Evolutionary conservation across 2,329 filamentous ascomycete species (phyloP).

Genomic region (Pseudohalonectria lignicola): DNA sequence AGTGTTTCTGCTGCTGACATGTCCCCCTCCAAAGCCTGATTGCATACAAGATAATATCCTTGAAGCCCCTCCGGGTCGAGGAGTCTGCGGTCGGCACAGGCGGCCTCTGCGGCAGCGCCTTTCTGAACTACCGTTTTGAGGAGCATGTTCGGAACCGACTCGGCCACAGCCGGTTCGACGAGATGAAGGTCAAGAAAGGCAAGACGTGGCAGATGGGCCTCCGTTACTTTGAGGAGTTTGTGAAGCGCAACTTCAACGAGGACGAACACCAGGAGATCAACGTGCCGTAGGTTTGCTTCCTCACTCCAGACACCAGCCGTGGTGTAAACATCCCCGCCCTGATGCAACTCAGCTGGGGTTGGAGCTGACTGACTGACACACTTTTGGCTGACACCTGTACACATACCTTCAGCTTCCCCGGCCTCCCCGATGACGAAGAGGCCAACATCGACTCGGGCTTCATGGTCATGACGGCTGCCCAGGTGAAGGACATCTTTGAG

Average conservation of each 20-base stretch:
- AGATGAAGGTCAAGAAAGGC: conserved; percentile 67
- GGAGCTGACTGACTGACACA: background rate
- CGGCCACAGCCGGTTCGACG: conserved; percentile 54
- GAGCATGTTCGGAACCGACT: conserved; percentile 62
- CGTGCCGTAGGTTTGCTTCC: conserved; percentile 46
- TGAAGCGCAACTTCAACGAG: conserved; percentile 74
- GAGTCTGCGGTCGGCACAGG: conserved; percentile 73
- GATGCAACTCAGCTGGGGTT: background rate
- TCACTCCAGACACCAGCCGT: no score
- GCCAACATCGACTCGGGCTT: conserved; percentile 68
- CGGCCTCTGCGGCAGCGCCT: conserved; percentile 66
- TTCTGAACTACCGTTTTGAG: conserved; percentile 72
- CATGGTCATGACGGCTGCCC: conserved; percentile 56
- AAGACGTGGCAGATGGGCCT: conserved; percentile 75
- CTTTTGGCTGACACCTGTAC: no score
- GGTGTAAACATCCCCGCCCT: no score
- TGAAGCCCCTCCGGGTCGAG: conserved; percentile 61
- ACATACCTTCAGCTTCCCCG: conserved; percentile 46
- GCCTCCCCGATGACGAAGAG: conserved; percentile 64
- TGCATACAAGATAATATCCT: conserved; percentile 67
- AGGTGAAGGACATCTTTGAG: conserved; percentile 65
- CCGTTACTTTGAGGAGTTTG: conserved; percentile 73
- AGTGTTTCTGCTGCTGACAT: no score
- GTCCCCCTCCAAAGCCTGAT: no score
- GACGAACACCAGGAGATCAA: conserved; percentile 70